Conservation (phyloP, 768 basidiomycete species). For the Termitomyces sp. region DNA sequence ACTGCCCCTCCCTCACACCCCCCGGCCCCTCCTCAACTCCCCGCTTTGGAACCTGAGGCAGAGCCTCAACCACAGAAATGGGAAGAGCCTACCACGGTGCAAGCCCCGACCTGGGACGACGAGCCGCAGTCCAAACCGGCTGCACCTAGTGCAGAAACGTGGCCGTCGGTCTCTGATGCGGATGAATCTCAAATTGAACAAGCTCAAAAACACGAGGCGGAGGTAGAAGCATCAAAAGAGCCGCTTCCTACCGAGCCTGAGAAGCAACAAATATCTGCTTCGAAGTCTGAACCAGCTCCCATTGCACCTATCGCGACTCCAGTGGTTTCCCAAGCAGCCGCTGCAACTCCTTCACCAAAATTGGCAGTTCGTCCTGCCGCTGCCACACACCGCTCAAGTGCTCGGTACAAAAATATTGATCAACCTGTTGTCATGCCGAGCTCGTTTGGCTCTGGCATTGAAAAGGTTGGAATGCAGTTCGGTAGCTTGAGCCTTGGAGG, state of each 20-base stretch:
- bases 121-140: slow-evolving; percentile 41
- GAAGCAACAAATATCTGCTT: slow-evolving; percentile 18
- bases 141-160: slow-evolving; percentile 24
- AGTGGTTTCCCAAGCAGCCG: slow-evolving; percentile 27
- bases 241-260: slow-evolving; percentile 24
- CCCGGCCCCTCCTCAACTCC: slow-evolving; percentile 26
- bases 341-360: slow-evolving; percentile 43
- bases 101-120: slow-evolving; percentile 68
- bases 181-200: slow-evolving; percentile 16
- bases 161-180: slow-evolving; percentile 24
- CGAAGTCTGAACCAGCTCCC: slow-evolving; percentile 30
- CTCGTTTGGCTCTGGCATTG: slow-evolving; percentile 55
- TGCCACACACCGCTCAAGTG: slow-evolving; percentile 47
- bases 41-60: slow-evolving; percentile 25
- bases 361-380: slow-evolving; percentile 47
- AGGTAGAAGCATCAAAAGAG: slow-evolving; percentile 25
- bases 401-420: slow-evolving; percentile 67
- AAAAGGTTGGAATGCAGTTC: slow-evolving; percentile 88
- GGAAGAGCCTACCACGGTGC: slow-evolving; percentile 71
- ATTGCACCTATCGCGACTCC: slow-evolving; percentile 25
- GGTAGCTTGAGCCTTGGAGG: slow-evolving; percentile 76
- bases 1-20: slow-evolving; percentile 18
- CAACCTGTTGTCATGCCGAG: slow-evolving; percentile 80
- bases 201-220: slow-evolving; percentile 20
- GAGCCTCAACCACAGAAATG: slow-evolving; percentile 38